These are phyloP conservation scores for Stagonosporopsis cucurbitacearum DNA, from an alignment of 2,329 filamentous ascomycete species.

Conservation along the genomic window DNA sequence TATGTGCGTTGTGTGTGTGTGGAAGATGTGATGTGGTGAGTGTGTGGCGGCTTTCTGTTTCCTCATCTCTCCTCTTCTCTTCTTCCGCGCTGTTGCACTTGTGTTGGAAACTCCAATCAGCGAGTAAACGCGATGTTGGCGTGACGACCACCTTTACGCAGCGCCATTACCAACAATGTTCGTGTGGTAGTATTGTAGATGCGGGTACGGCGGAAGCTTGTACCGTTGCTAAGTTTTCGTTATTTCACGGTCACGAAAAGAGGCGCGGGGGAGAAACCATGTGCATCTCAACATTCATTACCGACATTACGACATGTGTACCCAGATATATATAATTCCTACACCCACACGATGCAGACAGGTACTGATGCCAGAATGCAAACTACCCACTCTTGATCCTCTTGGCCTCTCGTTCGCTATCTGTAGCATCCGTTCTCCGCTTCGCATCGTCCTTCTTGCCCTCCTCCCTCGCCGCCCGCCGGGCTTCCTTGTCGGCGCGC, in stretches of 20 bases:
- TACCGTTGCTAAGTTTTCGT: no score
- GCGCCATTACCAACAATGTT: no score
- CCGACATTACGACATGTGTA: background rate
- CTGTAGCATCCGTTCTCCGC: slow-evolving; percentile 38
- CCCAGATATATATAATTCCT: background rate
- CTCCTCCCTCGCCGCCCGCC: slow-evolving; percentile 47
- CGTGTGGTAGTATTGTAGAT: no score
- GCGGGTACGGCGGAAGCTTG: no score
- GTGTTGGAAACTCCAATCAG: no score
- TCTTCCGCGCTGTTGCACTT: no score
- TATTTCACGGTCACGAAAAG: background rate
- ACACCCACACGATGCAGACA: background rate
- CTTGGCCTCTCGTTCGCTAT: slow-evolving; percentile 44
- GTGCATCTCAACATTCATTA: background rate
- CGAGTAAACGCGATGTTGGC: no score
- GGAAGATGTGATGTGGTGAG: no score
- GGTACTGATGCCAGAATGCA: background rate
- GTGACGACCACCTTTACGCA: no score
- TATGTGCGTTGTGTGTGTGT: no score
- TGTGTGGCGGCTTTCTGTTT: no score
- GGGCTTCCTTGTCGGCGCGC: slow-evolving; percentile 64
- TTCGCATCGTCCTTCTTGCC: slow-evolving; percentile 44
- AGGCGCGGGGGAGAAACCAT: background rate
- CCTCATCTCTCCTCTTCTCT: no score
- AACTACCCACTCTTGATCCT: slow-evolving; percentile 31